Conservation (phyloP, 2,329 filamentous ascomycete species). For the Sphaerostilbella broomeana region DNA sequence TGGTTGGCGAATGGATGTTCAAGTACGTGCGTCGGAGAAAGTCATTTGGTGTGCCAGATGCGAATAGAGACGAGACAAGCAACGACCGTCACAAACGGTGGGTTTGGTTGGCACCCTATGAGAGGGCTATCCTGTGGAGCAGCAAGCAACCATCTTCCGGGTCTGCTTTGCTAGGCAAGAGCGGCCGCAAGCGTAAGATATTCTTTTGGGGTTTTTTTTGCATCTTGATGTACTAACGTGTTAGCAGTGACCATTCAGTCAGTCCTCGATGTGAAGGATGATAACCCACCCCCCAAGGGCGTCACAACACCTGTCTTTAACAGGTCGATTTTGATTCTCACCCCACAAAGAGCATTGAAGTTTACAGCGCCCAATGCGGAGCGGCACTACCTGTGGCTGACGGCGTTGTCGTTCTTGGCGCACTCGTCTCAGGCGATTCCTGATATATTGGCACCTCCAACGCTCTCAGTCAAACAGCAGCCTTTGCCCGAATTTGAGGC, state of each 20-base stretch:
- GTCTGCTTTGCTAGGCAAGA: slow-evolving; percentile 84
- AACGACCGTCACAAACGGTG: slow-evolving; percentile 86
- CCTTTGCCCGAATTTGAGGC: slow-evolving; percentile 46
- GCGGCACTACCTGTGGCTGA: slow-evolving; percentile 91
- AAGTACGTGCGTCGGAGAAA: slow-evolving; percentile 84
- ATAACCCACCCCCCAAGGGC: slow-evolving; percentile 73
- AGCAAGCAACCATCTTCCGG: slow-evolving; percentile 91
- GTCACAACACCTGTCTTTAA: slow-evolving; percentile 61
- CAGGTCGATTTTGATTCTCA: slow-evolving; percentile 90
- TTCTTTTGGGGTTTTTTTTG: too few relatives aligned
- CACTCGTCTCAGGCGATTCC: slow-evolving; percentile 79
- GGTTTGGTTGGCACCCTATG: slow-evolving; percentile 98
- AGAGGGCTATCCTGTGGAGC: slow-evolving; percentile 94
- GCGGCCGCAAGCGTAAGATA: slow-evolving; percentile 82
- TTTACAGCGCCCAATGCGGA: slow-evolving; percentile 82
- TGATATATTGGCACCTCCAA: slow-evolving; percentile 56
- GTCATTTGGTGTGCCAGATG: slow-evolving; percentile 77
- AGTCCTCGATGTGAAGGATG: slow-evolving; percentile 93
- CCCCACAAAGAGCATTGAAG: slow-evolving; percentile 86
- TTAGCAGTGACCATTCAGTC: slow-evolving; percentile 82
- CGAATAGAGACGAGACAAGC: slow-evolving; percentile 62
- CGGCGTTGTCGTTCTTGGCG: slow-evolving; percentile 87
- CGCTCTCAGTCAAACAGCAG: slow-evolving; percentile 33
- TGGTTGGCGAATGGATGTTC: slow-evolving; percentile 98
- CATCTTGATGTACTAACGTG: too few relatives aligned